These are phyloP conservation scores for Annulohypoxylon bovei DNA, from an alignment of 495 filamentous ascomycete genomes.

Conservation along the genomic window DNA sequence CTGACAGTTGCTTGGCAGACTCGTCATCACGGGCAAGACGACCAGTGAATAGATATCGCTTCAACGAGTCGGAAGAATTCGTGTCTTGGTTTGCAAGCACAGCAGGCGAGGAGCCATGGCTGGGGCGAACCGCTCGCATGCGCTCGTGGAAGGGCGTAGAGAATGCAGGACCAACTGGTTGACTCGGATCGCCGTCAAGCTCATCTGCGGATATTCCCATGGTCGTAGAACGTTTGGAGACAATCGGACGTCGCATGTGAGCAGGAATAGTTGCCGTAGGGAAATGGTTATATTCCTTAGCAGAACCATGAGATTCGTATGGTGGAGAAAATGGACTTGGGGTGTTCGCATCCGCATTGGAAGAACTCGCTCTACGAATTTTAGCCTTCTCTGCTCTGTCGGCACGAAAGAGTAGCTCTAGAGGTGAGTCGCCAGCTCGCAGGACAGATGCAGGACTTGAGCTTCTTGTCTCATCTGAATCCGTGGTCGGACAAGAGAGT, in stretches of 20 bases:
- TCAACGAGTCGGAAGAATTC: constrained; percentile 49
- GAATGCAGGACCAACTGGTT: constrained; percentile 69
- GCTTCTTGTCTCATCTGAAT: constrained; percentile 57
- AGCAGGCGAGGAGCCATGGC: constrained; percentile 35
- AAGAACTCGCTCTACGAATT: constrained; percentile 60
- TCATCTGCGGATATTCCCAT: constrained; percentile 73
- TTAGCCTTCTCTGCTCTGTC: constrained; percentile 79
- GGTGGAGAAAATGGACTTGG: constrained; percentile 49
- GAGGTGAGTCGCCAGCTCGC: constrained; percentile 71
- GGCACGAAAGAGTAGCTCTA: constrained; percentile 89
- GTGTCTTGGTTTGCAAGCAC: constrained; percentile 14
- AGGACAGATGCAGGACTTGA: constrained; percentile 35
- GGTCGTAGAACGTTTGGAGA: constrained; percentile 50
- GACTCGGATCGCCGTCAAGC: constrained; percentile 65
- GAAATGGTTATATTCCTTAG: constrained; percentile 49
- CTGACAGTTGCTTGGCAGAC: neutral
- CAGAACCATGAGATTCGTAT: constrained; percentile 42
- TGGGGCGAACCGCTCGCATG: constrained; percentile 64
- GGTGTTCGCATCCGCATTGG: constrained; percentile 40
- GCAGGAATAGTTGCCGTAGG: constrained; percentile 40
- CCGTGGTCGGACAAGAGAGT: constrained; percentile 52
- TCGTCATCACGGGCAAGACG: constrained; percentile 16
- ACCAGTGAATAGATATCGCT: constrained; percentile 52
- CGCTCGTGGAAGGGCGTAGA: constrained; percentile 73
- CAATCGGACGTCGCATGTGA: constrained; percentile 42